phyloP scores from a whole-genome alignment of 2,329 filamentous ascomycete species.

The Verticillium dahliae region DNA sequence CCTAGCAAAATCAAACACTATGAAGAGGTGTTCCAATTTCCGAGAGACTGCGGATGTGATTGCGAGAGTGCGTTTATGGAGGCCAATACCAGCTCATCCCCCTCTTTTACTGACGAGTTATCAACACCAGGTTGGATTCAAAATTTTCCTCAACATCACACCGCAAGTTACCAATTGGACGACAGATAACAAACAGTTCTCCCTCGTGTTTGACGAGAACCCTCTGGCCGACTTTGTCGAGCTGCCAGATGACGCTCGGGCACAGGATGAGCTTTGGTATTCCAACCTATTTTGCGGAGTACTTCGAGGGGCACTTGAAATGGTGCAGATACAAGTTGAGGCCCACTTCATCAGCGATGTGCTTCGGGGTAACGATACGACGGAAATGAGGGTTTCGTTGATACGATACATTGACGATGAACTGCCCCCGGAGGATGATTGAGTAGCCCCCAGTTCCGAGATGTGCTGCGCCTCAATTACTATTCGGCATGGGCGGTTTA shows the following conservation, averaged over 20 bases:
- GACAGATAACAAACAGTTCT: constrained; percentile 93
- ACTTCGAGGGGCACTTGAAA: constrained; percentile 83
- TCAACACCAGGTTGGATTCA: constrained; percentile 75
- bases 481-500: not conserved
- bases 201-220: constrained; percentile 93
- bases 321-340: constrained; percentile 99
- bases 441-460: not conserved
- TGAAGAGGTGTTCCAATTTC: constrained; percentile 86
- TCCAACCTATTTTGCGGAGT: constrained; percentile 96
- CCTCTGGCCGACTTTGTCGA: constrained; percentile 96
- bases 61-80: constrained; percentile 57
- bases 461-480: not conserved
- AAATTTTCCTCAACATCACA: constrained; percentile 97
- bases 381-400: constrained; percentile 90
- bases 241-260: constrained; percentile 87
- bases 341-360: constrained; percentile 94
- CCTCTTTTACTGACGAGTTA: constrained; percentile 11
- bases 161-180: constrained; percentile 94
- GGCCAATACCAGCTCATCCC: not conserved
- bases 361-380: constrained; percentile 87
- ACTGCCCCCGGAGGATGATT: constrained; percentile 93
- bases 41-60: constrained; percentile 96
- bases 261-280: constrained; percentile 97
- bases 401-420: constrained; percentile 96
- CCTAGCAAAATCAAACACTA: constrained; percentile 86